Evolutionary conservation across 1,139 yeast species (phyloP), one percentile per base, ranked within the genome.

Genomic region (Yamadazyma pseudoaaseri): DNA sequence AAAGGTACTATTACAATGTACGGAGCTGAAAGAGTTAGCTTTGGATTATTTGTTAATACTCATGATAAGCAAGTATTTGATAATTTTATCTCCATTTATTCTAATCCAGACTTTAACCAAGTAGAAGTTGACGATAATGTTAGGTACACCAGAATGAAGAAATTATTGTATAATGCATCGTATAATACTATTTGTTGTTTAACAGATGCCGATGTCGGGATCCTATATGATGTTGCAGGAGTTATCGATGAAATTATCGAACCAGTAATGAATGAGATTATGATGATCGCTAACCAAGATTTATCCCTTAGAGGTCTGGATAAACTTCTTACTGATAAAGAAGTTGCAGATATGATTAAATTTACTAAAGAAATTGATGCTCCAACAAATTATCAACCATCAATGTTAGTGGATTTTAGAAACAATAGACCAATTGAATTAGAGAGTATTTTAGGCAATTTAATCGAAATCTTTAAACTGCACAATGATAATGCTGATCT

Each of bases 401-500:
- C 66, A 8, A 63, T 63, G 70, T 49, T 61, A 38, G 66, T 63
- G 8, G 70, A 62, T 39, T 45, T 49, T 9, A 44, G 60, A 29
- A 53, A 60, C 25, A 47, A 49, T 7, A 54, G 64, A 31, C 51
- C 49, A 18, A 55, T 61, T 32, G 70, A 63, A 37, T 48, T 60
- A 32, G 66, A 63, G 33, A 52, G 54, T 24, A 58, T 58, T 21
- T 44, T 57, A 36, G 62, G 60, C 3, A 58, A 56, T 34, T 44
- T 56, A 23, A 36, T 57, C 18, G 34, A 33, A 10, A 39, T 41
- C 23, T 36, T 34, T 32, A 36, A 37, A 18, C 22, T 32, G 6
- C 34, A 41, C 29, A 34, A 35, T 9, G 24, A 33, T n/a, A 38
- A 30, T 9, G 37, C 26, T 6, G 37, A 44, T 17, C 16, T 38